Evolutionary conservation across 495 filamentous ascomycete species (phyloP).

Genomic region (Penicillium alfredii): DNA sequence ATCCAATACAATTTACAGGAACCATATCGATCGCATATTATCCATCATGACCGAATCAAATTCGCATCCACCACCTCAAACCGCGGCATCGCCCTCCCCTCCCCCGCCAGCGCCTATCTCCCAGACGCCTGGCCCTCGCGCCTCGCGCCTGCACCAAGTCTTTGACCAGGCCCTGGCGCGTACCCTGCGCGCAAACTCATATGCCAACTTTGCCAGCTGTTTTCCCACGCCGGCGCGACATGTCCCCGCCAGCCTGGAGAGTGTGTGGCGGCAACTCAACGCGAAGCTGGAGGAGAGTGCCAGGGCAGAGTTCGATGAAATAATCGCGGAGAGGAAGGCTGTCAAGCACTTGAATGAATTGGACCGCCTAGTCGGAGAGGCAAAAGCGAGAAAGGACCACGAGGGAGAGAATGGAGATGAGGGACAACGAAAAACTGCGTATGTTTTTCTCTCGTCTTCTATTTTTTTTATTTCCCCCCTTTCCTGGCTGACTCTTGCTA

Average conservation of each 20-base stretch:
- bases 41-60: constrained; percentile 14
- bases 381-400: constrained; percentile 50
- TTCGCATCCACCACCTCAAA: constrained; percentile 11
- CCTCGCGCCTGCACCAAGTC: constrained; percentile 61
- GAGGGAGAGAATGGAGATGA: constrained; percentile 17
- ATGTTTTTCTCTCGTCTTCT: constrained; percentile 17
- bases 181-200: constrained; percentile 67
- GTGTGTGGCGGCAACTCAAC: constrained; percentile 65
- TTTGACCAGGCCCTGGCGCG: constrained; percentile 63
- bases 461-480: constrained; percentile 1
- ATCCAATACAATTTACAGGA: no score
- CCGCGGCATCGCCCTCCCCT: constrained; percentile 43
- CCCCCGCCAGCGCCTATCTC: constrained; percentile 51
- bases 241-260: constrained; percentile 59
- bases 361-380: constrained; percentile 67
- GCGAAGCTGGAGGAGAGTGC: constrained; percentile 57
- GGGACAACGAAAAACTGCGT: constrained; percentile 28
- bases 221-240: constrained; percentile 76
- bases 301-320: constrained; percentile 67
- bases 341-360: constrained; percentile 74
- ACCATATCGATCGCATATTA: no score
- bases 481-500: constrained; percentile 4
- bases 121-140: constrained; percentile 67
- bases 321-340: constrained; percentile 64
- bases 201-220: constrained; percentile 75